phyloP scores from a whole-genome alignment of 1,284 basidiomycete genomes.

The Lentinus polychrous region DNA sequence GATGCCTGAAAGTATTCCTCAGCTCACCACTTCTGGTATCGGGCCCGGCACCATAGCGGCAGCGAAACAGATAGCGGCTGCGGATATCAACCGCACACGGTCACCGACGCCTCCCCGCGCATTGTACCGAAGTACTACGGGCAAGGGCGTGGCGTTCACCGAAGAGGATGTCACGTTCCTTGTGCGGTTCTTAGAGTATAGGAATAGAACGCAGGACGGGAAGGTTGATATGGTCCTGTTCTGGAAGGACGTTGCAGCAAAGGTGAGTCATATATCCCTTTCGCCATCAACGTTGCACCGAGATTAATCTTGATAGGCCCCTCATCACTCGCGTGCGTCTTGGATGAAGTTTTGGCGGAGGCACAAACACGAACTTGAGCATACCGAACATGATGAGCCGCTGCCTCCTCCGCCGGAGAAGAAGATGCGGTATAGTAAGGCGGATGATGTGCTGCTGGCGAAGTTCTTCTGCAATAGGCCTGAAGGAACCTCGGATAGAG shows the following conservation, averaged over 20 bases:
- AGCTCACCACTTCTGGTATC: slow-evolving; percentile 25
- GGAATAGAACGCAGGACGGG: slow-evolving; percentile 41
- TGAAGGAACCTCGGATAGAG: slow-evolving; percentile 71
- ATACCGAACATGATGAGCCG: slow-evolving; percentile 54
- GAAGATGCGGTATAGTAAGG: slow-evolving; percentile 74
- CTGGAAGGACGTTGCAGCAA: slow-evolving; percentile 76
- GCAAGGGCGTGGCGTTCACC: slow-evolving; percentile 81
- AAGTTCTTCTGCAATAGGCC: slow-evolving; percentile 61
- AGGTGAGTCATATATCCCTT: slow-evolving; percentile 35
- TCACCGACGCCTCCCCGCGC: slow-evolving; percentile 74
- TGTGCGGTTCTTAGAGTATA: slow-evolving; percentile 60
- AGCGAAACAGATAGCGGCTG: slow-evolving; percentile 36
- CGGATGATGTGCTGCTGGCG: slow-evolving; percentile 71
- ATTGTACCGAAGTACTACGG: slow-evolving; percentile 73
- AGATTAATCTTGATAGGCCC: slow-evolving; percentile 48
- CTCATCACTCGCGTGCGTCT: slow-evolving; percentile 79
- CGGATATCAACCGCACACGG: slow-evolving; percentile 40
- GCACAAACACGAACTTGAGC: slow-evolving; percentile 73
- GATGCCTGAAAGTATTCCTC: slow-evolving; percentile 4
- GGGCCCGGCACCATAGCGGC: slow-evolving; percentile 39
- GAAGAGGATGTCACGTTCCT: slow-evolving; percentile 71
- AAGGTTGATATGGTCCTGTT: slow-evolving; percentile 75
- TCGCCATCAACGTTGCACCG: not conserved
- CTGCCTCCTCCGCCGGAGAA: slow-evolving; percentile 72
- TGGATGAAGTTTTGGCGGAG: slow-evolving; percentile 87